Evolutionary conservation across 2,329 filamentous ascomycete genomes (phyloP).

Genomic region (Falciphora oryzae): DNA sequence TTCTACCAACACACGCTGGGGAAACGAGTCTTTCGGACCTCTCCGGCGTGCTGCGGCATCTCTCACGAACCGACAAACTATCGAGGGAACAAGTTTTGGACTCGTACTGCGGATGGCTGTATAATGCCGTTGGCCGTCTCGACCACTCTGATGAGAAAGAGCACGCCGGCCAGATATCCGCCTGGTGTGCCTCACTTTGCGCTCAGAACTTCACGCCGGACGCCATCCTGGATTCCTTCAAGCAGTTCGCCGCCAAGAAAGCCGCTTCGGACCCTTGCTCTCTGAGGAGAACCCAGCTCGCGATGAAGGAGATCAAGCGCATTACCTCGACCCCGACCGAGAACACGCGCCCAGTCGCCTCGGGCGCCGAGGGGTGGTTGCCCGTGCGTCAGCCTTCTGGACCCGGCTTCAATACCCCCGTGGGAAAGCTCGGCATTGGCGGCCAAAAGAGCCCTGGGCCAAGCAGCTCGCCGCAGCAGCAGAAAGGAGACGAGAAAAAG

Average conservation of each 20-base stretch:
- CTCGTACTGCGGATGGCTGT: constrained; percentile 15
- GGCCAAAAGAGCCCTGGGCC: neutral
- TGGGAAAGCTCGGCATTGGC: neutral
- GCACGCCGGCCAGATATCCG: constrained; percentile 12
- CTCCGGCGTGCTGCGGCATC: neutral
- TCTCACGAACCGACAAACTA: neutral
- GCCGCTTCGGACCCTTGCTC: constrained; percentile 9
- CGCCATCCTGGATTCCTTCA: constrained; percentile 15
- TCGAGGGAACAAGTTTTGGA: neutral
- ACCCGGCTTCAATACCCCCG: neutral
- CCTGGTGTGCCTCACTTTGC: constrained; percentile 17
- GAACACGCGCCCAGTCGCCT: neutral
- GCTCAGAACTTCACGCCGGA: constrained; percentile 12
- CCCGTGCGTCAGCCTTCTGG: neutral
- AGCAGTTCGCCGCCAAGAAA: constrained; percentile 13
- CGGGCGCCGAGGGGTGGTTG: neutral
- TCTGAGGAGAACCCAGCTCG: neutral
- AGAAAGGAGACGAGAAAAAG: neutral
- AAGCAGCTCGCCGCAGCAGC: neutral
- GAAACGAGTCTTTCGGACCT: neutral
- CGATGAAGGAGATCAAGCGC: neutral
- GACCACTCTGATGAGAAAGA: constrained; percentile 12
- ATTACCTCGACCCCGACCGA: neutral
- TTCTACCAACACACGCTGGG: neutral
- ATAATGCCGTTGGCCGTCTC: constrained; percentile 11